Evolutionary conservation across 768 basidiomycete species (phyloP).

Genomic region (Boletus rubescentipes): DNA sequence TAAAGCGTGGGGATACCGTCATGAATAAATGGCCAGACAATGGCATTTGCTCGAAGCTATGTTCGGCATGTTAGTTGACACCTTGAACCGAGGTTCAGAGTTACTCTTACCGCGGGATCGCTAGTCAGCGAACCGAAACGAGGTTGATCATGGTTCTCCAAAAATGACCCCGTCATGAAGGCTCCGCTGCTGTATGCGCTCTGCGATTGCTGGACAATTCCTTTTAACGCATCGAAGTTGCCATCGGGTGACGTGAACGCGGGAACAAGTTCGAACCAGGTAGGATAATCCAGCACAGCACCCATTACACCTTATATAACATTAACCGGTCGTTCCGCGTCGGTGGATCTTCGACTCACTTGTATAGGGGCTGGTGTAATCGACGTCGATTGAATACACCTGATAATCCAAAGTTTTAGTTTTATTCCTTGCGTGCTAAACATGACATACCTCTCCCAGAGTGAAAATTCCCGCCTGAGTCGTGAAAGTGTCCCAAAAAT

Average conservation of each 20-base stretch:
- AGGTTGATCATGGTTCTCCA: constrained; percentile 57
- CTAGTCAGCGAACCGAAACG: constrained; percentile 44
- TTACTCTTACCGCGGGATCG: constrained; percentile 39
- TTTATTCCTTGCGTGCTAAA: constrained; percentile 21
- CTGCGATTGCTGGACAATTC: constrained; percentile 32
- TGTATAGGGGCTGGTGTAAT: constrained; percentile 42
- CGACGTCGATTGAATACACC: constrained; percentile 43
- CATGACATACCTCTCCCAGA: constrained; percentile 47
- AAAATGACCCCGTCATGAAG: constrained; percentile 45
- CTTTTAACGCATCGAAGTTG: constrained; percentile 33
- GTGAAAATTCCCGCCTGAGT: constrained; percentile 49
- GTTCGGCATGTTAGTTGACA: background rate
- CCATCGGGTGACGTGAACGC: constrained; percentile 39
- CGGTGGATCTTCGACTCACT: constrained; percentile 25
- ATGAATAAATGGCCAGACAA: constrained; percentile 49
- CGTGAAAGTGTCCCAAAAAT: constrained; percentile 56
- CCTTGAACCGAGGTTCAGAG: too few species aligned
- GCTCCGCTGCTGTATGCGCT: constrained; percentile 38
- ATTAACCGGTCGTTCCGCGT: background rate
- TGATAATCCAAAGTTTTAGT: constrained; percentile 14
- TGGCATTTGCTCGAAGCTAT: constrained; percentile 46
- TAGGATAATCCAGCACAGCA: constrained; percentile 50
- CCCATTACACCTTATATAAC: constrained; percentile 38
- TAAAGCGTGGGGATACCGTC: constrained; percentile 54
- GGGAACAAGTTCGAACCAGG: constrained; percentile 42